Evolutionary conservation across 768 basidiomycete species (phyloP).

Genomic region (Roridomyces roridus): DNA sequence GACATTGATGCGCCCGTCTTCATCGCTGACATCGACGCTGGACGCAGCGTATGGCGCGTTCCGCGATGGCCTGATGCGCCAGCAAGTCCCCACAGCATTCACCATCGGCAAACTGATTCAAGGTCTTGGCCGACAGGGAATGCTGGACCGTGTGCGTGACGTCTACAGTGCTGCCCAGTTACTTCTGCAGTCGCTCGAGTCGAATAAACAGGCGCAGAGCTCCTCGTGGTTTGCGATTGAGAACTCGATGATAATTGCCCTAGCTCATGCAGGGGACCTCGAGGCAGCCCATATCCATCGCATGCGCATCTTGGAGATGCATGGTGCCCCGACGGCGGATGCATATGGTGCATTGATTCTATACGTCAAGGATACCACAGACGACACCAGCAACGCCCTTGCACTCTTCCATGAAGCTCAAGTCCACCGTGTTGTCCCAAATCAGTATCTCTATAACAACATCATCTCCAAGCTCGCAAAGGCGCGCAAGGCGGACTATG

Average conservation of each 20-base stretch:
- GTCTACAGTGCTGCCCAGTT: conserved; percentile 75
- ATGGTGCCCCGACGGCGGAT: conserved; percentile 82
- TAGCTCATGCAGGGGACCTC: conserved; percentile 81
- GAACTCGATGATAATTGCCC: conserved; percentile 87
- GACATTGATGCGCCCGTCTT: conserved; percentile 31
- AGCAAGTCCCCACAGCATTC: conserved; percentile 56
- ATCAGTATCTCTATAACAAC: conserved; percentile 94
- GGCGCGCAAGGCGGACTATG: conserved; percentile 91
- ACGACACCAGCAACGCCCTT: conserved; percentile 89
- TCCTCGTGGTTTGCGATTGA: conserved; percentile 82
- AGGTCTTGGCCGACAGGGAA: conserved; percentile 65
- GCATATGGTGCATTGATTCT: conserved; percentile 92
- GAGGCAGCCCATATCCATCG: conserved; percentile 85
- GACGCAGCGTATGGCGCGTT: conserved; percentile 58
- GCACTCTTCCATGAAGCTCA: conserved; percentile 83
- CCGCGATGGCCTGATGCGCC: conserved; percentile 46
- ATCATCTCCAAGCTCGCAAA: conserved; percentile 95
- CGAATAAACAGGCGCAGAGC: conserved; percentile 52
- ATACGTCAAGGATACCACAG: conserved; percentile 91
- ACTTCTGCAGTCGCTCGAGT: conserved; percentile 54
- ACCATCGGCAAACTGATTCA: conserved; percentile 70
- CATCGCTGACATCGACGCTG: conserved; percentile 30
- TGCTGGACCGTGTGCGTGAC: conserved; percentile 64
- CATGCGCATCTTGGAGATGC: conserved; percentile 74
- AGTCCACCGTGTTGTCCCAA: conserved; percentile 71